Conservation (phyloP, 2,329 filamentous ascomycete genomes). For the Zymoseptoria tritici region DNA sequence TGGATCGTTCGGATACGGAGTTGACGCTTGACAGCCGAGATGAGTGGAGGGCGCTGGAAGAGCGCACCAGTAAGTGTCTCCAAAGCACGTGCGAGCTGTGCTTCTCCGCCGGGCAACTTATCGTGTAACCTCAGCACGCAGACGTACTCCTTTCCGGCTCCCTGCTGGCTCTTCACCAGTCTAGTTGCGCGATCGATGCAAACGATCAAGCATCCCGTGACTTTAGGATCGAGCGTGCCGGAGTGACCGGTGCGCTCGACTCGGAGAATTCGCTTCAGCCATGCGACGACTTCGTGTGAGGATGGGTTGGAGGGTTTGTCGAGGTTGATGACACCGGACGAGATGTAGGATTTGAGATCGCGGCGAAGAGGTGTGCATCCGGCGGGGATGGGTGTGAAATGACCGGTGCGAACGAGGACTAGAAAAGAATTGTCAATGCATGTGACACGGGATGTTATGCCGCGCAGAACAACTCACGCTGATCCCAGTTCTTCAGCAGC, state of each 20-base stretch:
- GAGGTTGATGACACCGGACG: conserved; percentile 95
- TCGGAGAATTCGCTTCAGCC: conserved; percentile 95
- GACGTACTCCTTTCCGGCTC: conserved; percentile 98
- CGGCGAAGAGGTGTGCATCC: conserved; percentile 87
- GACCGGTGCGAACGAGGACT: conserved; percentile 89
- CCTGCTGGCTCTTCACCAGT: conserved; percentile 97
- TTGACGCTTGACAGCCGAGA: conserved; percentile 97
- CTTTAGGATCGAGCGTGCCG: conserved; percentile 95
- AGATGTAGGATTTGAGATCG: conserved; percentile 94
- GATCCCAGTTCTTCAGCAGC: conserved; percentile 91
- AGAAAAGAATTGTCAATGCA: conserved; percentile 5
- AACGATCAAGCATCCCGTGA: conserved; percentile 90
- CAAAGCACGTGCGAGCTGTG: conserved; percentile 84
- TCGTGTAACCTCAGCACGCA: conserved; percentile 92
- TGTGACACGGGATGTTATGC: not conserved
- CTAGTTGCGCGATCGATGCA: conserved; percentile 95
- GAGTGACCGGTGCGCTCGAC: conserved; percentile 97
- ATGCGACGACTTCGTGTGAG: conserved; percentile 96
- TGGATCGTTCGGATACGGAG: conserved; percentile 96
- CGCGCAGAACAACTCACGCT: conserved; percentile 49
- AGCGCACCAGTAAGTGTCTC: conserved; percentile 94
- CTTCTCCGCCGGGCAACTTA: conserved; percentile 86
- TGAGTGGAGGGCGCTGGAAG: conserved; percentile 93
- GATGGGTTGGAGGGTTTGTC: conserved; percentile 97
- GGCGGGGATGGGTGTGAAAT: conserved; percentile 93